phyloP scores from a whole-genome alignment of 129 eudicot genomes.

The Saposhnikovia divaricata region DNA sequence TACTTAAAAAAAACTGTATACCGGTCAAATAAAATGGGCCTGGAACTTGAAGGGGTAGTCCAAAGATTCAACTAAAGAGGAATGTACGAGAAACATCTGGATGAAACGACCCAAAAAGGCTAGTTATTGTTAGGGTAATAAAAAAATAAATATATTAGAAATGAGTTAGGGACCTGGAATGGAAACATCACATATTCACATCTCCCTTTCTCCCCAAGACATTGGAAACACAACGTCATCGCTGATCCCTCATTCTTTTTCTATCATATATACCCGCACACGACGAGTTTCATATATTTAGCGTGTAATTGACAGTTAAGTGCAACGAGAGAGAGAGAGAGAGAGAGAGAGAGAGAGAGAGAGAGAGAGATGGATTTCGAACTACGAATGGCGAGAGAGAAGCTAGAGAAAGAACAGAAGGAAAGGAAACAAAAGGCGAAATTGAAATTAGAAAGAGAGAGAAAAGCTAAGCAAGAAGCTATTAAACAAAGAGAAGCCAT shows the following conservation, averaged over 20 bases:
- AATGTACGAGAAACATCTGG: neutral
- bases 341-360: neutral
- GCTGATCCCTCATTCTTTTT: neutral
- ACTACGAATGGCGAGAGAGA: slow-evolving; percentile 7
- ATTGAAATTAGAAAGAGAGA: slow-evolving; percentile 8
- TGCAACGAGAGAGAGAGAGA: neutral
- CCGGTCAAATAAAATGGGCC: too few relatives aligned
- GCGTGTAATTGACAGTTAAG: neutral
- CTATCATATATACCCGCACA: neutral
- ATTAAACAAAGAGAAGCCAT: neutral
- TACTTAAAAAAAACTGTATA: too few relatives aligned
- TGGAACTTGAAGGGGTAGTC: too few relatives aligned
- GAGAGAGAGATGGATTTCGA: slow-evolving; percentile 6
- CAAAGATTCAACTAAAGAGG: too few relatives aligned
- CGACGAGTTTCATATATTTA: neutral
- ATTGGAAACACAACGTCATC: slow-evolving; percentile 4
- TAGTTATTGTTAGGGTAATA: neutral
- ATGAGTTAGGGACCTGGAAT: neutral
- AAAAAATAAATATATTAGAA: neutral
- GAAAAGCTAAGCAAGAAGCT: slow-evolving; percentile 6
- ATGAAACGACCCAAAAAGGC: neutral
- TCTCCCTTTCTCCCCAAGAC: slow-evolving; percentile 3
- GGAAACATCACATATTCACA: neutral
- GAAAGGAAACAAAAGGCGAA: slow-evolving; percentile 5
- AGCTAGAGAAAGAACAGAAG: slow-evolving; percentile 9